These are phyloP conservation scores for Aspergillus nomiae DNA, from an alignment of 2,329 filamentous ascomycete species.

Conservation along the genomic window DNA sequence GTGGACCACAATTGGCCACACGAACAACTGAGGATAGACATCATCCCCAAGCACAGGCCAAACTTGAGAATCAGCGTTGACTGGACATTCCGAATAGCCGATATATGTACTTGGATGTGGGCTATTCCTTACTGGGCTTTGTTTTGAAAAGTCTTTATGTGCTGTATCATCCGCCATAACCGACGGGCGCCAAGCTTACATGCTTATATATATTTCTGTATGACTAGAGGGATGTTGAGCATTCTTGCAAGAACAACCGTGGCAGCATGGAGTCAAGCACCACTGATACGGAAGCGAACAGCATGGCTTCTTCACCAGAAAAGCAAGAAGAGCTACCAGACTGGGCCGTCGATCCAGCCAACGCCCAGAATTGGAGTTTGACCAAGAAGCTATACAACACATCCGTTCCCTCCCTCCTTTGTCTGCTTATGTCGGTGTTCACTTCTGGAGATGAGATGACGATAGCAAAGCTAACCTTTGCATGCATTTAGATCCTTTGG, in stretches of 20 bases:
- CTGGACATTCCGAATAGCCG: neutral
- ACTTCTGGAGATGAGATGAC: neutral
- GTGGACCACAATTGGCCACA: too few relatives aligned
- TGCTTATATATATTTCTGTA: neutral
- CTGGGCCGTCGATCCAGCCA: neutral
- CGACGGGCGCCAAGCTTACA: neutral
- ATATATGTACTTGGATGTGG: neutral
- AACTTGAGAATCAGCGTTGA: too few relatives aligned
- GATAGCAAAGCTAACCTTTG: neutral
- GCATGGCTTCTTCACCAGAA: neutral
- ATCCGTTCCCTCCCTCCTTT: neutral
- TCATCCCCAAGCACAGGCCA: too few relatives aligned
- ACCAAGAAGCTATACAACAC: neutral
- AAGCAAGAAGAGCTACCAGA: neutral
- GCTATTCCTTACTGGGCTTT: neutral
- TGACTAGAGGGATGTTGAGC: neutral
- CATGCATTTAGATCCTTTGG: conserved; percentile 9
- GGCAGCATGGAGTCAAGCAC: neutral
- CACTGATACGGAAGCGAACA: neutral
- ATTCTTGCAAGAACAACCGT: neutral
- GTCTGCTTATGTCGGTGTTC: neutral
- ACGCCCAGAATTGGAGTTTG: neutral
- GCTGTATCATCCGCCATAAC: neutral
- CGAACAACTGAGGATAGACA: neutral
- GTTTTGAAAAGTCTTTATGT: neutral